Conservation (phyloP, 2,329 filamentous ascomycete species). For the Hysterium pulicare region DNA sequence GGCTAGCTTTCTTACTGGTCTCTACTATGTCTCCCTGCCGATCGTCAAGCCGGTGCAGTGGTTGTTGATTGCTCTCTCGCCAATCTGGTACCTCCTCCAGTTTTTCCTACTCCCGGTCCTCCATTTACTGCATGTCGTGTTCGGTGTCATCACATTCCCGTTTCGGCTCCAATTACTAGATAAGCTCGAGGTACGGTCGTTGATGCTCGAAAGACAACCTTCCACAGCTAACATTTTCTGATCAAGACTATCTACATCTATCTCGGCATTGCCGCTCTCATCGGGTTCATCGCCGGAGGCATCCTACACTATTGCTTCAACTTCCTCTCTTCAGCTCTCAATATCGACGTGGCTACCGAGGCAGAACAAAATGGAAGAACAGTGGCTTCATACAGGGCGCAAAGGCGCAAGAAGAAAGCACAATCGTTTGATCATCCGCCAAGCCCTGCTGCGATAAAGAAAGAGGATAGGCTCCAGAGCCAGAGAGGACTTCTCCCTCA, state of each 20-base stretch:
- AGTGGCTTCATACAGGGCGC: conserved; percentile 26
- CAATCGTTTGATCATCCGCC: conserved; percentile 14
- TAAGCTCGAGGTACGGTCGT: conserved; percentile 52
- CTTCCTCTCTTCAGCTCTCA: conserved; percentile 50
- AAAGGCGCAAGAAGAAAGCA: conserved; percentile 23
- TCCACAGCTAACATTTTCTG: conserved; percentile 18
- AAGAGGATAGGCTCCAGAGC: conserved; percentile 23
- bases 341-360: conserved; percentile 35
- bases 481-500: conserved; percentile 57
- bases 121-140: conserved; percentile 43
- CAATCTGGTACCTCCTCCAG: conserved; percentile 46
- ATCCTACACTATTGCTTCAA: conserved; percentile 57
- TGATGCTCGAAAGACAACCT: conserved; percentile 1
- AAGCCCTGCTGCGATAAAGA: conserved; percentile 24
- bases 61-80: conserved; percentile 42
- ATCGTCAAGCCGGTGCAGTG: conserved; percentile 37
- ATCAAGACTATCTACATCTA: conserved; percentile 51
- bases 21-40: conserved; percentile 39
- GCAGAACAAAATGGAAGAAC: conserved; percentile 16
- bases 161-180: conserved; percentile 45
- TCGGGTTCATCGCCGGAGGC: conserved; percentile 64
- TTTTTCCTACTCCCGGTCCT: conserved; percentile 52
- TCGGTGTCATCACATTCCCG: conserved; percentile 46
- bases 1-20: conserved; percentile 22
- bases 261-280: conserved; percentile 62